These are phyloP conservation scores for Russula ochroleuca DNA, from an alignment of 768 basidiomycete species.

Conservation along the genomic window DNA sequence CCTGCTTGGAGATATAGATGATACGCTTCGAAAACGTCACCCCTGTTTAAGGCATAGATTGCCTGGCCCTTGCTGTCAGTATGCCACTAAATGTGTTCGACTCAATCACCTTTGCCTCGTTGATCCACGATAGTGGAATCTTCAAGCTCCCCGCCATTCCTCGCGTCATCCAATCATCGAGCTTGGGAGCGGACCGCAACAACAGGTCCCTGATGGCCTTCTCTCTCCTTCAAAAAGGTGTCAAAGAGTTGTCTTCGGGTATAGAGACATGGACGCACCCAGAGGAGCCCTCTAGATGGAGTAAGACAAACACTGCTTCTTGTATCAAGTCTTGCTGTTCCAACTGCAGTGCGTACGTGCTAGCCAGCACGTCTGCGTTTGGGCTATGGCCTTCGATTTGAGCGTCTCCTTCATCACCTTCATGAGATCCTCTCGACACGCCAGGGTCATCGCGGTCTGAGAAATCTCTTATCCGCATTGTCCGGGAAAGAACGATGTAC, in stretches of 20 bases:
- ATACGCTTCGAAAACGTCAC: conserved; percentile 68
- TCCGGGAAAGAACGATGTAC: conserved; percentile 80
- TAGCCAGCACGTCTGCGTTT: conserved; percentile 77
- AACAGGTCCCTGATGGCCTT: conserved; percentile 81
- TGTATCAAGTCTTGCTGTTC: conserved; percentile 78
- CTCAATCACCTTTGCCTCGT: conserved; percentile 71
- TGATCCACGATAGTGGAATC: conserved; percentile 83
- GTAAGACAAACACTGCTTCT: conserved; percentile 82
- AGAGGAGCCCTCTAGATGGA: conserved; percentile 77
- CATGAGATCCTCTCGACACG: conserved; percentile 35
- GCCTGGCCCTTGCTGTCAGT: conserved; percentile 46
- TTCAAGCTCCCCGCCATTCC: conserved; percentile 72
- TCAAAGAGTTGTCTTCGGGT: not conserved
- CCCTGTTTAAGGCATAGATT: conserved; percentile 54
- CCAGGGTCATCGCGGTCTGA: conserved; percentile 66
- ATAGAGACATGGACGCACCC: conserved; percentile 54
- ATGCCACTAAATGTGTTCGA: not conserved
- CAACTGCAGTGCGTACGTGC: conserved; percentile 81
- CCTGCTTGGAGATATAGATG: conserved; percentile 69
- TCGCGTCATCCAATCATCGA: conserved; percentile 70
- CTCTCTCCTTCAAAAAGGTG: conserved; percentile 53
- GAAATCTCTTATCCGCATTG: conserved; percentile 80
- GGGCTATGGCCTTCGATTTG: conserved; percentile 72
- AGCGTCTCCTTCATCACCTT: conserved; percentile 43
- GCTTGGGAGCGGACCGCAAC: conserved; percentile 55